Evolutionary conservation across 495 filamentous ascomycete species (phyloP).

Genomic region (Durotheca rogersii): DNA sequence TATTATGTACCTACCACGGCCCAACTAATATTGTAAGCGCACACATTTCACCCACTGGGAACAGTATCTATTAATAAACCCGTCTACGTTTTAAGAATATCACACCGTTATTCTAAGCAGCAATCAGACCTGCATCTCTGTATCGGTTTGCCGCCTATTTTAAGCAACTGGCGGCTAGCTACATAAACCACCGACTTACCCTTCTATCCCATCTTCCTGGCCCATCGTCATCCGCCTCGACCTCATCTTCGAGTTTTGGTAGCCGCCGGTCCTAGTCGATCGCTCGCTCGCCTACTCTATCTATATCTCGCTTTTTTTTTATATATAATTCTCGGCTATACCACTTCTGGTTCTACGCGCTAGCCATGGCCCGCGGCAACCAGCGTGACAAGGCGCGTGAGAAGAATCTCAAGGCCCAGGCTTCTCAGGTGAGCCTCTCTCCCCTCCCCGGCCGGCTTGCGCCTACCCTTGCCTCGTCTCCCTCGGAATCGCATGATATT

Average conservation of each 20-base stretch:
- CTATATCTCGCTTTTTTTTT: constrained; percentile 7
- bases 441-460: neutral
- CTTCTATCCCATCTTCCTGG: neutral
- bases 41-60: too few species aligned
- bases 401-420: constrained; percentile 70
- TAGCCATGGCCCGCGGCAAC: constrained; percentile 85
- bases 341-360: neutral
- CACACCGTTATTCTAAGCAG: too few species aligned
- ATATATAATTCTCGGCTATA: neutral
- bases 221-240: neutral
- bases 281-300: constrained; percentile 4
- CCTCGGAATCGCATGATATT: neutral
- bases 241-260: constrained; percentile 21
- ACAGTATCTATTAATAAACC: too few species aligned
- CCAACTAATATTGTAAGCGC: too few species aligned
- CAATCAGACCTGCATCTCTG: neutral
- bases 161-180: constrained; percentile 29
- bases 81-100: too few species aligned
- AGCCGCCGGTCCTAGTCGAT: constrained; percentile 20
- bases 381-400: constrained; percentile 88
- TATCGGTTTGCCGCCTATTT: constrained; percentile 17
- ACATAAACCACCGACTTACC: constrained; percentile 5
- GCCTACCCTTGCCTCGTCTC: constrained; percentile 2
- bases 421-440: constrained; percentile 49
- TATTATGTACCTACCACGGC: too few species aligned